Evolutionary conservation across 352 stramenopile genomes (phyloP).

Genomic region (Globisporangium acanthophoron): DNA sequence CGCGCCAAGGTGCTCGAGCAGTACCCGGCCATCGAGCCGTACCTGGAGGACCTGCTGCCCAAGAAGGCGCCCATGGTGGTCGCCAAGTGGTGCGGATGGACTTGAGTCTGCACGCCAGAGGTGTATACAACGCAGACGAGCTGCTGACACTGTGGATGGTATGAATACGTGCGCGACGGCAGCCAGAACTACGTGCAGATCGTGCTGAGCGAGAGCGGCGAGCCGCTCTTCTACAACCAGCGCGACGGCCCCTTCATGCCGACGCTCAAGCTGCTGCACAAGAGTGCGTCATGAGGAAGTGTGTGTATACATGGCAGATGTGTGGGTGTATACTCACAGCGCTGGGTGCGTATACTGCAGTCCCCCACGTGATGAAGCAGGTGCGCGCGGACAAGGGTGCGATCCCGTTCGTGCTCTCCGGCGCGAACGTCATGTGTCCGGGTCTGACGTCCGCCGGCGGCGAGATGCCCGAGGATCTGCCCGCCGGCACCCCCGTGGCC

Average conservation of each 20-base stretch:
- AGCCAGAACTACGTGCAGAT: conserved; percentile 90
- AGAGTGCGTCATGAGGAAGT: conserved; percentile 40
- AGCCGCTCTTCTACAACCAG: conserved; percentile 96
- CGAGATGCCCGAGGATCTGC: conserved; percentile 88
- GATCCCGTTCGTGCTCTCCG: conserved; percentile 97
- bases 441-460: conserved; percentile 95
- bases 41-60: conserved; percentile 86
- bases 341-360: conserved; percentile 14
- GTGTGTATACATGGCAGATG: background rate
- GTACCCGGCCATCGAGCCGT: conserved; percentile 87
- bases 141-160: no score
- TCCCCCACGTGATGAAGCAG: conserved; percentile 91
- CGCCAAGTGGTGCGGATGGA: conserved; percentile 74
- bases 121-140: no score
- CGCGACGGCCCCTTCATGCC: conserved; percentile 96
- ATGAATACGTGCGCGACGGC: background rate
- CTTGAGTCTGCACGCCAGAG: background rate
- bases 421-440: conserved; percentile 98
- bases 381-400: conserved; percentile 96
- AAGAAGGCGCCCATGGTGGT: conserved; percentile 94
- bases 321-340: background rate
- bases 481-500: conserved; percentile 79
- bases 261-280: conserved; percentile 94
- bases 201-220: conserved; percentile 75
- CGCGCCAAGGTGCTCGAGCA: conserved; percentile 92